Percentiles rank a stretch among this genome's conserved stretches.
These are phyloP conservation scores for Quercus alba DNA, from an alignment of 306 rosid species.

Conservation along the genomic window DNA sequence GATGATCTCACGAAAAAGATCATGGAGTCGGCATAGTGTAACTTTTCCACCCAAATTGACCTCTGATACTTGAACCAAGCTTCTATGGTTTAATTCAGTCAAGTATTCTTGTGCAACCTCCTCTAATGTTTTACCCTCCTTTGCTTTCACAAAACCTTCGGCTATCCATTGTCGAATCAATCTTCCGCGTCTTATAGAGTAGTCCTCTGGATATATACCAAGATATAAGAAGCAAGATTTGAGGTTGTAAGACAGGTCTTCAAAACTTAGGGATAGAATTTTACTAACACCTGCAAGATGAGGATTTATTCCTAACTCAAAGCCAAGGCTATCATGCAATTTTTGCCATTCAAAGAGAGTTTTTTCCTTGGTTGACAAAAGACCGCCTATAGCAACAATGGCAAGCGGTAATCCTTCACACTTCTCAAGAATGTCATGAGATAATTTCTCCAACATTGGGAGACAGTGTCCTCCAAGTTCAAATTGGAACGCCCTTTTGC, in stretches of 20 bases:
- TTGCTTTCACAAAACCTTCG: neutral
- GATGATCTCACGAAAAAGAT: no score
- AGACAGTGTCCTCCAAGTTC: neutral
- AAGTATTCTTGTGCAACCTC: neutral
- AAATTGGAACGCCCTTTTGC: neutral
- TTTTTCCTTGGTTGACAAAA: neutral
- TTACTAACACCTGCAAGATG: neutral
- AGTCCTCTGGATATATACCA: constrained; percentile 9
- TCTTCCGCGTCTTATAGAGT: neutral
- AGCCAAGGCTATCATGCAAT: neutral
- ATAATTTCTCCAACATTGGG: neutral
- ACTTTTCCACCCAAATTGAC: no score
- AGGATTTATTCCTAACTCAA: neutral
- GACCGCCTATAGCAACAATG: neutral
- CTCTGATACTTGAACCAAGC: no score
- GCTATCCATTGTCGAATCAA: neutral
- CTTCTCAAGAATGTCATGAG: neutral
- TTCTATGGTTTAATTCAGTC: neutral
- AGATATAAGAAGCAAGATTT: constrained; percentile 12
- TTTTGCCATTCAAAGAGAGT: neutral
- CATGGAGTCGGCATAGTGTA: no score
- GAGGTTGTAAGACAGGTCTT: constrained; percentile 8
- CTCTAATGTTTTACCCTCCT: neutral
- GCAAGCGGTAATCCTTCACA: neutral
- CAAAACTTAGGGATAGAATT: neutral